Conservation (phyloP, 2,329 filamentous ascomycete species). For the Colletotrichum tofieldiae region DNA sequence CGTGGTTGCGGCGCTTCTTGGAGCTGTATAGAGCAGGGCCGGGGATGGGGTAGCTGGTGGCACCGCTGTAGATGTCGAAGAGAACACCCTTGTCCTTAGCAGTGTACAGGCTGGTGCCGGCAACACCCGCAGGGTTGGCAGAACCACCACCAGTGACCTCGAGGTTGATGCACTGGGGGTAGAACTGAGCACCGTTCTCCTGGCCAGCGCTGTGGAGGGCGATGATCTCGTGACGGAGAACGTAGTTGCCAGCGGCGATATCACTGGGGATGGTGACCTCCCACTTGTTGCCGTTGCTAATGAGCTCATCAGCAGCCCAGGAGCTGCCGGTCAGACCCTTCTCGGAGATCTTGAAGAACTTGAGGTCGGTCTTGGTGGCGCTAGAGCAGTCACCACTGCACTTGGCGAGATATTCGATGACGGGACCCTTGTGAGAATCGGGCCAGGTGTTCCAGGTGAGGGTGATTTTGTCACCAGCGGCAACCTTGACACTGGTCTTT, state of each 20-base stretch:
- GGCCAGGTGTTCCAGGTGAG: constrained; percentile 78
- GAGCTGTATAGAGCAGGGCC: constrained; percentile 47
- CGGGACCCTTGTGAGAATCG: constrained; percentile 73
- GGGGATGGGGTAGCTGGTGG: constrained; percentile 51
- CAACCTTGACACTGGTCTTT: constrained; percentile 59
- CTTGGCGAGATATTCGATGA: constrained; percentile 73
- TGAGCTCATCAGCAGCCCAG: constrained; percentile 71
- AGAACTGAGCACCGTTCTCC: constrained; percentile 61
- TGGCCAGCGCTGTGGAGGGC: constrained; percentile 66
- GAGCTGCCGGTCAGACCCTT: constrained; percentile 65
- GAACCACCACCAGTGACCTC: constrained; percentile 60
- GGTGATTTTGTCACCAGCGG: constrained; percentile 72
- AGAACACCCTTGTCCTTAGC: constrained; percentile 53
- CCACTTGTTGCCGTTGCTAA: constrained; percentile 63
- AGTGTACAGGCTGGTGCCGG: constrained; percentile 56
- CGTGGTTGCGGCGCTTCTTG: constrained; percentile 39
- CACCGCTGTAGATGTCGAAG: constrained; percentile 53
- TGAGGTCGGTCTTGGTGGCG: constrained; percentile 65
- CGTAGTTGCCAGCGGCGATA: constrained; percentile 67
- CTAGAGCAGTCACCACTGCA: constrained; percentile 69
- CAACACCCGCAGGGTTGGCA: constrained; percentile 48
- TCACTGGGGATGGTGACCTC: constrained; percentile 63
- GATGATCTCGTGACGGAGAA: constrained; percentile 71
- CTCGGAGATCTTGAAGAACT: constrained; percentile 74
- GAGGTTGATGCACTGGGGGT: constrained; percentile 68